Conservation (phyloP, 2,329 filamentous ascomycete species). For the Botrytis porri region DNA sequence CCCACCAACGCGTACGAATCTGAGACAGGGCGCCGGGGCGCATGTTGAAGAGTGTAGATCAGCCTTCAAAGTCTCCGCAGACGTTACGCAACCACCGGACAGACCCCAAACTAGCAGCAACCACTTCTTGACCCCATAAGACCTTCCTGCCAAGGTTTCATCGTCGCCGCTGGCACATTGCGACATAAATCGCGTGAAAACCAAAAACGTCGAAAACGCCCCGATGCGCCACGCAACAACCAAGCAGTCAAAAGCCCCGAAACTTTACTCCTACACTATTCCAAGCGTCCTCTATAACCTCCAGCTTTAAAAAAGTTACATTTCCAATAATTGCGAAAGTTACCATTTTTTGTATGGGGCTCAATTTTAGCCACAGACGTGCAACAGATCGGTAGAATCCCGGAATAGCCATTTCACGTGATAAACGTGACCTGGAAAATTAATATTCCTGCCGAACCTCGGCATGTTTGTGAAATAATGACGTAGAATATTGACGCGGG, state of each 20-base stretch:
- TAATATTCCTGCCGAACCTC: background rate
- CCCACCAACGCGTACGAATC: background rate
- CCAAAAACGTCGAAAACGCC: background rate
- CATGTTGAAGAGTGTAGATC: background rate
- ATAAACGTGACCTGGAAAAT: background rate
- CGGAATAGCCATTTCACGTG: background rate
- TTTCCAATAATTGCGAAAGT: background rate
- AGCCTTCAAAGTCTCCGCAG: background rate
- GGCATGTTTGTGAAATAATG: background rate
- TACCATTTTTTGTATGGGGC: background rate
- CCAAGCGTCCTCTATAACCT: background rate
- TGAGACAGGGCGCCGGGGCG: background rate
- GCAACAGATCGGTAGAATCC: constrained; percentile 2
- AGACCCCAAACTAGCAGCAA: background rate
- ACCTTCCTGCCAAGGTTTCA: background rate
- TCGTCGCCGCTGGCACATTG: background rate
- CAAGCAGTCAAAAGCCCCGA: background rate
- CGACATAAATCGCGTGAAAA: background rate
- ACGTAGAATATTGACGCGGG: background rate
- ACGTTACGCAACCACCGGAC: too few relatives aligned
- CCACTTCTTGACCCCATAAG: background rate
- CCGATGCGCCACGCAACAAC: background rate
- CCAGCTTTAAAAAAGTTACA: background rate
- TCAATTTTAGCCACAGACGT: background rate
- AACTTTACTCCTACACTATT: background rate